Evolutionary conservation across 208 protist genomes (phyloP), one percentile per base, ranked within the genome.

Genomic region (Strigomonas galati): DNA sequence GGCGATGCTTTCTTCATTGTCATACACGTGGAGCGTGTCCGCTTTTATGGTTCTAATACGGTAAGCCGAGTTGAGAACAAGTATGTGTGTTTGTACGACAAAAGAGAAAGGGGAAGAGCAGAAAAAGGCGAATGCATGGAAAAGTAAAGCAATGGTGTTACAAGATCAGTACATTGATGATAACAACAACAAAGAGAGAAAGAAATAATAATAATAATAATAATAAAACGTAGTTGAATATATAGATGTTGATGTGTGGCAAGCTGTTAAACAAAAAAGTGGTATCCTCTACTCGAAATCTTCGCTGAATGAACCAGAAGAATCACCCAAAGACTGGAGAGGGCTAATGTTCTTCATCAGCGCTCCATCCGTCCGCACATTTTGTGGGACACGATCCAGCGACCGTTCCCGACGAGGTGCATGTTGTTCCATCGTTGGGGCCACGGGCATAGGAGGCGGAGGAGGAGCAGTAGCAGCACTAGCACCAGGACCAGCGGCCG

Each of bases 321-420:
- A 53, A 27, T 53, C 14, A 27, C 5, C 21, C 4, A 53, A 14
- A 12, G 48, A 53, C 4, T 12, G 48, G 27, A 93, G 76, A 10
- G 87, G 90, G 49, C 90, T 95, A 51, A 91, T 73, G 51, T 82
- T 63, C 37, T 62, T 61, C 53, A 87, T 68, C n/a, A 78, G 78
- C 31, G 74, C 28, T 43, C 69, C 76, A 2, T 70, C 78, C 12
- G 78, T 73, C 1, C 69, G 71, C 21, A 75, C 66, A 58, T 95
- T 95, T 62, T 95, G 90, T 48, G 90, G 90, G 24, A 95, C 87
- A 17, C 78, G 81, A 61, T 95, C 90, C 56, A 95, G 76, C 17
- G 61, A 60, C 12, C 21, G 48, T 21, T 53, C 21, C 21, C 48
- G 12, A 6, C 23, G 48, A 2, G 48, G 21, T 27, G 21, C 48